Evolutionary conservation across 176 grass and related monocot genomes (phyloP), one percentile per base, ranked within the genome.

Genomic region (Panicum miliaceum): DNA sequence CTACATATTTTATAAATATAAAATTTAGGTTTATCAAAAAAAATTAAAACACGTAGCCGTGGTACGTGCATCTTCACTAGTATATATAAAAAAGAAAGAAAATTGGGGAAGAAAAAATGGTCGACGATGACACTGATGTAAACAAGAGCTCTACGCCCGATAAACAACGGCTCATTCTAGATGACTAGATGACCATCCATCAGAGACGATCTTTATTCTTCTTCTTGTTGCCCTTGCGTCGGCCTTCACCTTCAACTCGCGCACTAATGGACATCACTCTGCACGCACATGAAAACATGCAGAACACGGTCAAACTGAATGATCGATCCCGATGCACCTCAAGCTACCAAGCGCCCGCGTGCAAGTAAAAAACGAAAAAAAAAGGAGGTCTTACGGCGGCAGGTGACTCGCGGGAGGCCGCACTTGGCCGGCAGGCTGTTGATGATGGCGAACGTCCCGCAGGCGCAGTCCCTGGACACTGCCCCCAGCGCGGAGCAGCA

Each of bases 341-440:
- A n/a, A n/a, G n/a, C n/a, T n/a, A n/a, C n/a, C n/a, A n/a, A n/a
- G 47, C 0, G 41, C 6, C 2, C 25, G n/a, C 4, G 59, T 34
- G 25, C 10, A 47, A 27, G 27, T 7, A 7, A 12, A 38, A 35
- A 71, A 18, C 3, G 4, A 0, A 10, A 32, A 32, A 32, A 32
- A 32, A 32, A 32, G 2, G 29, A 32, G 29, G 29, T 32, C 29
- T 50, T 90, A 91, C 93, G 75, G 86, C 84, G 64, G 85, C 94
- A 93, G 18, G 47, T 74, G 79, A 91, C 77, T 41, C 71, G 46
- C 53, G 67, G 47, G 60, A 96, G 91, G 41, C 86, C 88, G 43
- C 94, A 96, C 81, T 93, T 93, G 69, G 89, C 70, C 2, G 94
- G 91, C 61, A 93, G 88, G 90, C 89, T 96, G 61, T 82, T 91